phyloP scores from a whole-genome alignment of 305 asterid genomes.

The Andrographis paniculata region DNA sequence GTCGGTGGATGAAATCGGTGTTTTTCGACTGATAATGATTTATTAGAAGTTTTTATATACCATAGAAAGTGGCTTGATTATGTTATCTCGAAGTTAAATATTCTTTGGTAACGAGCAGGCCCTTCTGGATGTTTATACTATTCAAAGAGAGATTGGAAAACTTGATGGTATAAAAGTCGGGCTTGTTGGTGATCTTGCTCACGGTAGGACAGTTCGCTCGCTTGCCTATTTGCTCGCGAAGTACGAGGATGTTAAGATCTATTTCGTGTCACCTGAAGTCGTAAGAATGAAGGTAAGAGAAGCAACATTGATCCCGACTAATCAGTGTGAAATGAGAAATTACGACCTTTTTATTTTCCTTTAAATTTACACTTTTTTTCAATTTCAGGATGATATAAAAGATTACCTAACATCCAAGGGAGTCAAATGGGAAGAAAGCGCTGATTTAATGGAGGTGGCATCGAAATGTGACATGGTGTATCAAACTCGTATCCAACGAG shows the following conservation, averaged over 20 bases:
- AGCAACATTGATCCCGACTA: conserved; percentile 1
- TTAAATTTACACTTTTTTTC: too few species aligned
- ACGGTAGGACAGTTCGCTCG: conserved; percentile 92
- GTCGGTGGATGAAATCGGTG: background rate
- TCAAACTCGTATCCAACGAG: conserved; percentile 79
- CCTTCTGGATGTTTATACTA: conserved; percentile 81
- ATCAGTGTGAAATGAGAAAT: conserved; percentile 5
- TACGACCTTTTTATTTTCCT: too few species aligned
- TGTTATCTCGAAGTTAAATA: background rate
- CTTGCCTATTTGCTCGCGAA: conserved; percentile 81
- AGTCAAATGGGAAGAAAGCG: conserved; percentile 88
- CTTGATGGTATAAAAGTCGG: conserved; percentile 87
- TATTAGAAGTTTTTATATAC: too few species aligned
- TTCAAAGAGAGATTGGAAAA: conserved; percentile 77
- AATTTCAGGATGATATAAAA: conserved; percentile 69
- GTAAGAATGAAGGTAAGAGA: conserved; percentile 81
- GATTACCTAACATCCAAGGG: conserved; percentile 62
- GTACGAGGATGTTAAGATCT: conserved; percentile 68
- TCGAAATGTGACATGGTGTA: conserved; percentile 81
- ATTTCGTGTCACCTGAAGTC: conserved; percentile 78
- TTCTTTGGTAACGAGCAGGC: conserved; percentile 36
- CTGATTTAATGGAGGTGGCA: conserved; percentile 66
- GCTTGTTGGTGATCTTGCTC: conserved; percentile 92
- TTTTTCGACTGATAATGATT: too few species aligned
- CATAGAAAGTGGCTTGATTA: background rate